Evolutionary conservation across 2,329 filamentous ascomycete species (phyloP), one percentile per base, ranked within the genome.

Genomic region (Stemphylium lycopersici): DNA sequence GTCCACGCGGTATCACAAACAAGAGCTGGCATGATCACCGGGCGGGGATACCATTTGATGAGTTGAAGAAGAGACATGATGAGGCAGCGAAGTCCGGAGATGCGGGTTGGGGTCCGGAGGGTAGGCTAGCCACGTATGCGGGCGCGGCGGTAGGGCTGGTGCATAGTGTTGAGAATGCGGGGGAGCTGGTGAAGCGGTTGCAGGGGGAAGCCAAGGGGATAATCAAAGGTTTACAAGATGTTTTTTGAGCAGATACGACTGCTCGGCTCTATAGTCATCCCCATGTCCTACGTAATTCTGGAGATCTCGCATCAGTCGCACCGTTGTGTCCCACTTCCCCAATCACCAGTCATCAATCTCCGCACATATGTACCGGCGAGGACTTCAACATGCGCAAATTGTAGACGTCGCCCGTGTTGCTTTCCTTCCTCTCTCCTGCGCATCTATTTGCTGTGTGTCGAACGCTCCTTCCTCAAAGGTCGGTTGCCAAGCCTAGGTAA

Each of bases 71-170:
- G 36, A 60, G 75, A 41, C 79, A 80, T 68, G 69, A 78, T 39
- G 71, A 80, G 54, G 83, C 82, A 34, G 63, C 80, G 62, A 73
- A 78, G 62, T 72, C 69, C 47, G 81, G 80, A 2, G 80, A 84
- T 69, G 70, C 13, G 77, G 81, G 31, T 82, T 82, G 80, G 84
- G 83, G 12, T 10, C 48, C 56, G 4, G 57, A 69, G 13, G 83
- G 80, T 4, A 77, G 85, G 52, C 72, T 87, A 72, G 84, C 83
- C 4, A 84, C 83, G 5, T 88, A 87, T 76, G 84, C 83, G 11
- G 85, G 86, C 4, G 82, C 83, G 6, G 84, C 81, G 0, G 80
- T 88, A 5, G 85, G 85, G 0, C 73, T 88, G 50, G 77, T 87
- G 3, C 80, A 73, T 39, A 69, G 78, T 36, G 74, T 83, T 1